A percentile compares a stretch with the other conserved stretches of the same genome.
These are phyloP conservation scores for Posidonia australis DNA, from an alignment of 106 monocot species.

Conservation along the genomic window DNA sequence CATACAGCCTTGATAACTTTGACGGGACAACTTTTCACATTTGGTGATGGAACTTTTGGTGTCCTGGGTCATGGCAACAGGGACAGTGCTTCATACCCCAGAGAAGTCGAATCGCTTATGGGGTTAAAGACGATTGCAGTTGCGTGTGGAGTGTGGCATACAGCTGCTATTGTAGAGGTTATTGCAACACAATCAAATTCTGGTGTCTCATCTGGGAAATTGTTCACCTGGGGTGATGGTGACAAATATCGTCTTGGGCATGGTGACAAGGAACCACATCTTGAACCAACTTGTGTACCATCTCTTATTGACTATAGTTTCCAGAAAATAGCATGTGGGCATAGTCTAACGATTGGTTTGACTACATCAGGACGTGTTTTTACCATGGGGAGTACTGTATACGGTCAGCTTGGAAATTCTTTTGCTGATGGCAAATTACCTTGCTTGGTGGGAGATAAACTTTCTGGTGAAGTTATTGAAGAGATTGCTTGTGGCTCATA, in stretches of 20 bases:
- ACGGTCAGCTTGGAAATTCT: slow-evolving; percentile 94
- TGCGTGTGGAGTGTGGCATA: slow-evolving; percentile 96
- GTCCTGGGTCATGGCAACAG: slow-evolving; percentile 84
- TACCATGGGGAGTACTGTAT: slow-evolving; percentile 80
- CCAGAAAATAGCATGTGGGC: slow-evolving; percentile 79
- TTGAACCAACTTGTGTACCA: slow-evolving; percentile 87
- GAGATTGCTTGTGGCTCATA: slow-evolving; percentile 91
- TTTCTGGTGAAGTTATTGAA: slow-evolving; percentile 41
- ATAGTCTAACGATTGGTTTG: slow-evolving; percentile 78
- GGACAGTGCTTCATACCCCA: slow-evolving; percentile 50
- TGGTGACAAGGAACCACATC: slow-evolving; percentile 67
- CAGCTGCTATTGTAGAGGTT: slow-evolving; percentile 82
- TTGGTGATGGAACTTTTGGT: slow-evolving; percentile 95
- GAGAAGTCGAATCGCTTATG: slow-evolving; percentile 82
- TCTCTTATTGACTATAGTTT: slow-evolving; percentile 93
- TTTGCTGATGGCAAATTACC: slow-evolving; percentile 81
- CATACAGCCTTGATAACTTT: slow-evolving; percentile 79
- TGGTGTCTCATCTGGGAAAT: slow-evolving; percentile 64
- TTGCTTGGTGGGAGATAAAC: slow-evolving; percentile 70
- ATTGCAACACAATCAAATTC: slow-evolving; percentile 76
- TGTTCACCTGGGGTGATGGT: slow-evolving; percentile 98
- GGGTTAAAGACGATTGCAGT: slow-evolving; percentile 86
- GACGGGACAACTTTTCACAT: slow-evolving; percentile 71
- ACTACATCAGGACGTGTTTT: slow-evolving; percentile 73
- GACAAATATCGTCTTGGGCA: slow-evolving; percentile 90